Evolutionary conservation across 2,329 filamentous ascomycete genomes (phyloP).

Genomic region (Didymella sp.): DNA sequence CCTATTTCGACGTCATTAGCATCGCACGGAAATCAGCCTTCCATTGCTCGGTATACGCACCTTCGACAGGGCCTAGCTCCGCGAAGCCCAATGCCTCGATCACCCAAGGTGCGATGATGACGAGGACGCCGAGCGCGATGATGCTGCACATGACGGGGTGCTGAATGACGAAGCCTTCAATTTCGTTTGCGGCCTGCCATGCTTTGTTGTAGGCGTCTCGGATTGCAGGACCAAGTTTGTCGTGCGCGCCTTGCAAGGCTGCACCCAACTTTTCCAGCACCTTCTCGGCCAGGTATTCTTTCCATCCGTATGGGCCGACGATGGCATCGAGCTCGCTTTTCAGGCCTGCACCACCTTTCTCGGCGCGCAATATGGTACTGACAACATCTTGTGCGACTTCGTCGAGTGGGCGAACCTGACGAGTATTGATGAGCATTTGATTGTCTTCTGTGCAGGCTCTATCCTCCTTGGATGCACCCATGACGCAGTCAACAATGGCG

Average conservation of each 20-base stretch:
- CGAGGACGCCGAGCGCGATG: conserved; percentile 42
- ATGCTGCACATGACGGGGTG: conserved; percentile 41
- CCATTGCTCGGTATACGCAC: conserved; percentile 24
- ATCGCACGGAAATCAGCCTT: background rate
- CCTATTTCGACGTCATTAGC: conserved; percentile 22
- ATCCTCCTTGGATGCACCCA: background rate
- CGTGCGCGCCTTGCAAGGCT: conserved; percentile 30
- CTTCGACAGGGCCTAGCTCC: conserved; percentile 41
- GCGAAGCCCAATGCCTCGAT: conserved; percentile 45
- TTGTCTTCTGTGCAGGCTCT: conserved; percentile 24
- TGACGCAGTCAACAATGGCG: conserved; percentile 3
- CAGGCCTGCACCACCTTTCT: conserved; percentile 28
- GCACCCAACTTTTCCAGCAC: conserved; percentile 37
- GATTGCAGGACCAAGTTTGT: conserved; percentile 34
- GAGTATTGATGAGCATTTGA: conserved; percentile 4
- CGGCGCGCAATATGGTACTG: conserved; percentile 23
- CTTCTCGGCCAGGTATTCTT: conserved; percentile 39
- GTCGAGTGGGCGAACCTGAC: conserved; percentile 14
- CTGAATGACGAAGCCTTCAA: conserved; percentile 40
- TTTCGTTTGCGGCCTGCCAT: conserved; percentile 28
- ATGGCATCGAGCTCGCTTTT: conserved; percentile 34
- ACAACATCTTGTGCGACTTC: conserved; percentile 31
- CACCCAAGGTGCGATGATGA: conserved; percentile 36
- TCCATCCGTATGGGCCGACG: conserved; percentile 40
- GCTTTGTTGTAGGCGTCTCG: conserved; percentile 35